Evolutionary conservation across 2,329 filamentous ascomycete species (phyloP).

Genomic region (Penicillium sp.): DNA sequence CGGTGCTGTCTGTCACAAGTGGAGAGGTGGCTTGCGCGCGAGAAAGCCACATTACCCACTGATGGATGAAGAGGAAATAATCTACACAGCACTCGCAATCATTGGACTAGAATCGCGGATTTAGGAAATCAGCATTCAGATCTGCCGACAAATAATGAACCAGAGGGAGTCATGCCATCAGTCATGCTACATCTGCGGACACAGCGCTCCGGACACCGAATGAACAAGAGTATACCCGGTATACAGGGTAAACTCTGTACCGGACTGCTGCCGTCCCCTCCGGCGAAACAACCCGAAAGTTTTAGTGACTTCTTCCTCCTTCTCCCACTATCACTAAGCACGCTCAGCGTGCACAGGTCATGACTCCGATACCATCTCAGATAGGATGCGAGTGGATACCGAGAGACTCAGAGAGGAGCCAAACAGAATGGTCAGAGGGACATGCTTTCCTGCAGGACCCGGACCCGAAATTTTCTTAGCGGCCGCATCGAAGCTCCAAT

Average conservation of each 20-base stretch:
- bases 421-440: neutral
- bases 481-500: constrained; percentile 1
- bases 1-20: constrained; percentile 1
- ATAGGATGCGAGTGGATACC: neutral
- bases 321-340: neutral
- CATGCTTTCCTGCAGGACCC: constrained; percentile 2
- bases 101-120: neutral
- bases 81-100: neutral
- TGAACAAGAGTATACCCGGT: neutral
- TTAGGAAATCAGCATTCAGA: neutral
- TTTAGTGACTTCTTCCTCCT: neutral
- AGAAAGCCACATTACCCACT: constrained; percentile 2
- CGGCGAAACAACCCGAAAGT: constrained; percentile 1
- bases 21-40: constrained; percentile 2
- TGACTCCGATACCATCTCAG: constrained; percentile 4
- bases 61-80: neutral
- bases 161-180: neutral
- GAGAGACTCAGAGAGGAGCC: neutral
- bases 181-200: neutral
- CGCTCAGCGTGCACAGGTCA: neutral
- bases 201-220: neutral
- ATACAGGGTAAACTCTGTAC: neutral
- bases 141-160: neutral
- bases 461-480: neutral
- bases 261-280: neutral